A percentile compares a stretch with the other conserved stretches of the same genome.
Conservation (phyloP, 2,329 filamentous ascomycete species). For the Venturia oleaginea region DNA sequence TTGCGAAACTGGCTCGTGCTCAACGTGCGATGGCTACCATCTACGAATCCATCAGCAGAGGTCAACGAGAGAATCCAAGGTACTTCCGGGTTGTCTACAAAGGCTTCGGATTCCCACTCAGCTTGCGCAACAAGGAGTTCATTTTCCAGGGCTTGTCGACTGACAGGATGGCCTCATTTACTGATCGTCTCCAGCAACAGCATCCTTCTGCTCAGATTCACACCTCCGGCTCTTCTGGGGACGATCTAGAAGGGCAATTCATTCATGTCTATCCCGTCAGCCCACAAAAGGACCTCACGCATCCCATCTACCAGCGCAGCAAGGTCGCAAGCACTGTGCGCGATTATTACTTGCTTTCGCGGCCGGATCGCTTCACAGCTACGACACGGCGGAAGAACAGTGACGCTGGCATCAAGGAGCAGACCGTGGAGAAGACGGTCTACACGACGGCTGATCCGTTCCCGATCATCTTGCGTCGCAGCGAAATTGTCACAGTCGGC, state of each 20-base stretch:
- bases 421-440: slow-evolving; percentile 73
- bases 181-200: slow-evolving; percentile 84
- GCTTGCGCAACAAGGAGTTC: slow-evolving; percentile 79
- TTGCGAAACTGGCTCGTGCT: slow-evolving; percentile 78
- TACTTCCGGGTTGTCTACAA: slow-evolving; percentile 90
- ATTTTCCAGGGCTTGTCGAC: slow-evolving; percentile 75
- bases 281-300: slow-evolving; percentile 69
- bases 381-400: slow-evolving; percentile 62
- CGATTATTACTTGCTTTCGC: slow-evolving; percentile 75
- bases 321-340: slow-evolving; percentile 72
- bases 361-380: slow-evolving; percentile 70
- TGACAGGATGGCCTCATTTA: slow-evolving; percentile 73
- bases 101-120: slow-evolving; percentile 76
- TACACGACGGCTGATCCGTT: slow-evolving; percentile 80
- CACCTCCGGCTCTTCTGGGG: slow-evolving; percentile 55
- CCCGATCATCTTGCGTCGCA: slow-evolving; percentile 81
- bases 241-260: slow-evolving; percentile 86
- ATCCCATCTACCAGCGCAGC: slow-evolving; percentile 81
- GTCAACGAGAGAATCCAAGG: slow-evolving; percentile 66
- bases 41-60: slow-evolving; percentile 79
- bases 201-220: slow-evolving; percentile 80
- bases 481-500: slow-evolving; percentile 66
- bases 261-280: slow-evolving; percentile 73
- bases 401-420: slow-evolving; percentile 57
- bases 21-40: slow-evolving; percentile 87